Evolutionary conservation across 2,329 filamentous ascomycete species (phyloP), one percentile per base, ranked within the genome.

Genomic region (Pseudocercospora vitis): DNA sequence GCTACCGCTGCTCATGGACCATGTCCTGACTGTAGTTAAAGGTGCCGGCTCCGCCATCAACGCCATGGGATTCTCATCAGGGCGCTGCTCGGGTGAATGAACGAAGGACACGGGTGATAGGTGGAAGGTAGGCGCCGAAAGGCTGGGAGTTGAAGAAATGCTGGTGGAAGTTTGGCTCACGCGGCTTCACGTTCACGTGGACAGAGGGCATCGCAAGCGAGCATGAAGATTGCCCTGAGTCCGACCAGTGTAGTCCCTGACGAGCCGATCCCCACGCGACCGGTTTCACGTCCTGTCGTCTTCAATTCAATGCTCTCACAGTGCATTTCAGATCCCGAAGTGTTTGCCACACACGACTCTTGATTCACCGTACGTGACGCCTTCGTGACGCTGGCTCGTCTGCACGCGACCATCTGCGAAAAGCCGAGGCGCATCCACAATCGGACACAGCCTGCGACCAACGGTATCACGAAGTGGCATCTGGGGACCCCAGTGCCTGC

Each of bases 31-130:
- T 26, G 53, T 55, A 12, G 55, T 64, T 44, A 67, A 50, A 35
- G 62, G 59, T 32, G 64, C 63, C 11, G 50, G 24, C 33, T 66
- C 64, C 6, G 64, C 63, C 64, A 66, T 66, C 21, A n/a, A n/a
- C n/a, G n/a, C n/a, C n/a, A n/a, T n/a, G n/a, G n/a, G n/a, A n/a
- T n/a, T n/a, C n/a, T n/a, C n/a, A n/a, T n/a, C n/a, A n/a, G n/a
- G n/a, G n/a, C n/a, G n/a, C n/a, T n/a, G n/a, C n/a, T n/a, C n/a
- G n/a, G n/a, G n/a, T n/a, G n/a, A n/a, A n/a, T n/a, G n/a, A n/a
- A n/a, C n/a, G n/a, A n/a, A n/a, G n/a, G n/a, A n/a, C n/a, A n/a
- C n/a, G n/a, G n/a, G n/a, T n/a, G n/a, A n/a, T n/a, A n/a, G n/a
- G n/a, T n/a, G n/a, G n/a, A n/a, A n/a, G n/a, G n/a, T n/a, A n/a